These are phyloP conservation scores for Coniella lustricola DNA, from an alignment of 2,329 filamentous ascomycete species.

Conservation along the genomic window DNA sequence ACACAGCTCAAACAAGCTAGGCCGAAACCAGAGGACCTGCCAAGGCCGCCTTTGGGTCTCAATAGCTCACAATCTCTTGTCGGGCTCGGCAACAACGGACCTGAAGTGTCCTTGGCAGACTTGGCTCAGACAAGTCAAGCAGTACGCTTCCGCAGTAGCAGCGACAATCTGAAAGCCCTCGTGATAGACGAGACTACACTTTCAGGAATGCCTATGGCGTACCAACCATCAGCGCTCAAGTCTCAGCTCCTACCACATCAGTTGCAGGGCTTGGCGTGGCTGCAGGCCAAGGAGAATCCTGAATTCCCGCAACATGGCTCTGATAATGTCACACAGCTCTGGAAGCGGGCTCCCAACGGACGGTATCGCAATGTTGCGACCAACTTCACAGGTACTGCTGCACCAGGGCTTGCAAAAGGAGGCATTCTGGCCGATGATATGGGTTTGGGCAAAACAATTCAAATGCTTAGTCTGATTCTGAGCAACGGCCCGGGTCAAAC, in stretches of 20 bases:
- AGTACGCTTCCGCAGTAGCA: conserved; percentile 59
- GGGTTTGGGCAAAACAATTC: conserved; percentile 84
- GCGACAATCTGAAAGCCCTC: conserved; percentile 61
- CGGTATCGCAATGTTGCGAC: conserved; percentile 64
- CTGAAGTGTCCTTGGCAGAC: conserved; percentile 49
- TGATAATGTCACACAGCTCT: conserved; percentile 65
- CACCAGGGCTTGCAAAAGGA: conserved; percentile 64
- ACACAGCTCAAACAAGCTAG: conserved; percentile 49
- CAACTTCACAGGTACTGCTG: conserved; percentile 51
- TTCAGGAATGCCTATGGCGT: conserved; percentile 62
- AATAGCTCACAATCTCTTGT: conserved; percentile 32
- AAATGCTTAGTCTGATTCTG: conserved; percentile 74
- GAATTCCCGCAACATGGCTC: conserved; percentile 52
- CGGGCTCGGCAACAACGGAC: conserved; percentile 27
- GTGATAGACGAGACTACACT: conserved; percentile 65
- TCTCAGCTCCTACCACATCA: conserved; percentile 75
- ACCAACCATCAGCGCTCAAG: conserved; percentile 57
- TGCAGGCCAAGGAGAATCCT: conserved; percentile 69
- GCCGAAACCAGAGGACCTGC: conserved; percentile 45
- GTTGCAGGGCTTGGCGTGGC: conserved; percentile 73
- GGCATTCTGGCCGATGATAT: conserved; percentile 89
- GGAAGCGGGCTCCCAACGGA: conserved; percentile 50
- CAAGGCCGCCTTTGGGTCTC: conserved; percentile 33
- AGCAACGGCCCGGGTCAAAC: conserved; percentile 53
- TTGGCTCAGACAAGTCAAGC: conserved; percentile 60